Base-by-base conservation (phyloP, 1,284 basidiomycete genomes). In the Ustilago vetiveriae region DNA sequence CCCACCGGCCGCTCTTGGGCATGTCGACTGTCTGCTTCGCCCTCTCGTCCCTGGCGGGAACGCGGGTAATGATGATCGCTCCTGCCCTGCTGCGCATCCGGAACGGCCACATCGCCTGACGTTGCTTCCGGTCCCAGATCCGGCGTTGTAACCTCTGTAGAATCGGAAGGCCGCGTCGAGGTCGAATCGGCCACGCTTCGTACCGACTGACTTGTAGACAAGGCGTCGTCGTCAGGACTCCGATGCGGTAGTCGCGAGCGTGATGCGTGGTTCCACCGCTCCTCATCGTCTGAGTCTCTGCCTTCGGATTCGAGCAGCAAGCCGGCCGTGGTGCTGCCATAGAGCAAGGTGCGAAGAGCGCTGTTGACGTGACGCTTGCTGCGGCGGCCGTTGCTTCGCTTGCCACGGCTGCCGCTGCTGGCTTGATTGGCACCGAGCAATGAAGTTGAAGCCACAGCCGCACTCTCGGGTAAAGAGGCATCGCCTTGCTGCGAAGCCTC, bases 281-380 rank as follows among this genome's bases (percentile, higher is more conserved):
- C 60, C n/a, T 60, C 56, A n/a, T 56, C 64, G 17, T 58, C 60
- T 40, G 41, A 42, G 21, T 57, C 60, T 41, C 53, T 23, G 5
- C 40, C 58, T 7, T 51, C 43, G 9, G 42, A 32, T 13, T 62
- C 62, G 8, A 60, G 41, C 24, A 48, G 35, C 26, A 64, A 39
- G 2, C 64, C 59, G 11, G 69, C 69, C 21, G 49, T 33, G 13
- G 54, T 22, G 32, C 59, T 68, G 41, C 66, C 60, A 32, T 76
- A 76, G 9, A 76, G 56, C 48, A 76, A 42, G 6, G 68, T 44
- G 13, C 74, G 59, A 16, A 76, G 54, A 3, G 58, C 64, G 26
- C 66, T 72, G 56, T 76, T 76, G 43, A 74, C 49, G 36, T 76
- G 74, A 2, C 72, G 63, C 38, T 69, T 67, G 23, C 36, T 53